Evolutionary conservation across 108 stramenopile species (phyloP).

Genomic region (Pseudonitzschia multistriata): DNA sequence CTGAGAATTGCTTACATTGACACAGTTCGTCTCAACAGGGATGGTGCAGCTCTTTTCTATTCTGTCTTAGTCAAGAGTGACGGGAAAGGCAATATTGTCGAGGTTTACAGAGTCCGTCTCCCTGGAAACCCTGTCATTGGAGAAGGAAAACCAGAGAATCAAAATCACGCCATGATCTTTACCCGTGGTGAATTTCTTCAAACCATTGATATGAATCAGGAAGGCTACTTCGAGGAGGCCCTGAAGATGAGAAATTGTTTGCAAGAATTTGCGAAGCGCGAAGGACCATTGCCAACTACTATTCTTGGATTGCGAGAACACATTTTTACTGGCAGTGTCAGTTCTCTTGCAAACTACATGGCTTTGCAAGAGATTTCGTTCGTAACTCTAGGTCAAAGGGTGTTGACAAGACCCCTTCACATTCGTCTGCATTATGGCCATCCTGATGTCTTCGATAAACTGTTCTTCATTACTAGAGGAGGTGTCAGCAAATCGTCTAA

Average conservation of each 20-base stretch:
- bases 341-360: constrained; percentile 98
- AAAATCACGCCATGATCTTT: constrained; percentile 98
- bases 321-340: constrained; percentile 98
- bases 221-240: constrained; percentile 98
- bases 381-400: constrained; percentile 96
- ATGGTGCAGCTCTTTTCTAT: constrained; percentile 80
- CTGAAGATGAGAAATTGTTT: constrained; percentile 97
- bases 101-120: constrained; percentile 93
- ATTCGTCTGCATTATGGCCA: constrained; percentile 98
- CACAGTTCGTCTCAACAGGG: constrained; percentile 79
- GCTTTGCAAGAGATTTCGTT: constrained; percentile 97
- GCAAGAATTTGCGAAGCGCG: constrained; percentile 91
- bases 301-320: constrained; percentile 97
- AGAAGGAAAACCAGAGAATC: constrained; percentile 99
- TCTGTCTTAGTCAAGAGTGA: constrained; percentile 93
- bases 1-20: constrained; percentile 97
- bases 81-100: constrained; percentile 76
- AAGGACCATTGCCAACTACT: constrained; percentile 87
- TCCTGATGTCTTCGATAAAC: constrained; percentile 97
- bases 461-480: constrained; percentile 96
- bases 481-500: constrained; percentile 96
- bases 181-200: constrained; percentile 95
- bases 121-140: constrained; percentile 97
- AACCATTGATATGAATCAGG: constrained; percentile 99
- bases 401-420: constrained; percentile 90